Evolutionary conservation across 106 monocot species (phyloP), one percentile per base, ranked within the genome.

Genomic region (Allium fistulosum): DNA sequence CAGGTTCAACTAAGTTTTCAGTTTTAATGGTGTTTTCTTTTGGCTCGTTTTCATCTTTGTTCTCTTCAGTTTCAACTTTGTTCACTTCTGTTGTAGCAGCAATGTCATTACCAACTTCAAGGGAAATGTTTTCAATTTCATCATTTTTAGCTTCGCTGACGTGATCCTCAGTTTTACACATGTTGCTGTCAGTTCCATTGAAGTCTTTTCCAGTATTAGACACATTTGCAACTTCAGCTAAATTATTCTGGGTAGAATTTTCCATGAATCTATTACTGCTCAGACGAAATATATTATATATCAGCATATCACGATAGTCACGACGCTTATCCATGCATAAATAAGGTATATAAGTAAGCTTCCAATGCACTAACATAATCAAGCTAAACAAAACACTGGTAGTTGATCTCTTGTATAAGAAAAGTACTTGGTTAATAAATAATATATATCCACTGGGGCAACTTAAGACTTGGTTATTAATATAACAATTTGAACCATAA

Each of bases 211-310:
- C 59, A 59, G 8, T 8, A 17, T 22, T 22, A 59, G 59, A 15
- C n/a, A 9, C 9, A 16, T 59, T 13, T 1, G n/a, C 59, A 59
- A 3, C n/a, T 59, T 22, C 47, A 64, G 52, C 22, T 4, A 67
- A 13, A 13, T 51, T 52, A 67, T 26, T 51, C 67, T 67, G 51
- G 6, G 50, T 53, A 67, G 53, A 52, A 53, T 53, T 67, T 67
- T 67, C 67, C 67, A 52, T 53, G 67, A 67, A 52, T 17, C 52
- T 27, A 48, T 52, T 53, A n/a, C 52, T 53, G 27, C 48, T 26
- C 26, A 67, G 53, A 9, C 13, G 7, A 53, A 50, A 52, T 16
- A 9, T n/a, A 67, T 53, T 55, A 37, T 37, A 37, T 37, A 37
- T 37, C 37, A 37, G 37, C 5, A 2, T 2, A 37, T 37, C 37